Conservation (phyloP, 768 basidiomycete species). For the Phanerochaete sordida region DNA sequence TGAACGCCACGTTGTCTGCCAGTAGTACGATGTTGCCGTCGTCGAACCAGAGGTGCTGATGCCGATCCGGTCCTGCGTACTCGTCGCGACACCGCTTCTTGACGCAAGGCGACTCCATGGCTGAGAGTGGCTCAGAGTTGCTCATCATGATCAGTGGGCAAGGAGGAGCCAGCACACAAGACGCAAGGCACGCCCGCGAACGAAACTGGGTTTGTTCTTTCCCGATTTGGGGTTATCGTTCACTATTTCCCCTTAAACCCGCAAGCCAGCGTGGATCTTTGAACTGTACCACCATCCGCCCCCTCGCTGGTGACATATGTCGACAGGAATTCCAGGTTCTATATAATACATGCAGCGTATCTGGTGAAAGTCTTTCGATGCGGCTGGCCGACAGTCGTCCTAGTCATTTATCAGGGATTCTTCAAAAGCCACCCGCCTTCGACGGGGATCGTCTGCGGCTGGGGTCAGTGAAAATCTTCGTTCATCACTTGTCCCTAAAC, state of each 20-base stretch:
- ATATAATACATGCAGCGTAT: too few relatives aligned
- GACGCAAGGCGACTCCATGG: neutral
- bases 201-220: neutral
- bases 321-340: too few relatives aligned
- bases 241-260: too few relatives aligned
- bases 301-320: too few relatives aligned
- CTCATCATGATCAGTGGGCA: neutral
- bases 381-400: too few relatives aligned
- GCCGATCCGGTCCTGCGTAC: neutral
- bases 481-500: too few relatives aligned
- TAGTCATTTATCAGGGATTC: slow-evolving; percentile 19
- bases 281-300: too few relatives aligned
- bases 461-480: neutral
- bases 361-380: too few relatives aligned
- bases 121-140: neutral
- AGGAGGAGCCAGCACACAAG: neutral
- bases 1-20: neutral
- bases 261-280: too few relatives aligned
- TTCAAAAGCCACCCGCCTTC: slow-evolving; percentile 28
- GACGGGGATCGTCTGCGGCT: slow-evolving; percentile 17
- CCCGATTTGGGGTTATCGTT: neutral
- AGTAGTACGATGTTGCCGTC: slow-evolving; percentile 5
- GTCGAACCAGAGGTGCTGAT: slow-evolving; percentile 3
- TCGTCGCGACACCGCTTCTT: neutral
- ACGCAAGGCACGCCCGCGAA: neutral